Evolutionary conservation across 2,329 filamentous ascomycete species (phyloP), one percentile per base, ranked within the genome.

Genomic region (Aspergillus aculeatus): DNA sequence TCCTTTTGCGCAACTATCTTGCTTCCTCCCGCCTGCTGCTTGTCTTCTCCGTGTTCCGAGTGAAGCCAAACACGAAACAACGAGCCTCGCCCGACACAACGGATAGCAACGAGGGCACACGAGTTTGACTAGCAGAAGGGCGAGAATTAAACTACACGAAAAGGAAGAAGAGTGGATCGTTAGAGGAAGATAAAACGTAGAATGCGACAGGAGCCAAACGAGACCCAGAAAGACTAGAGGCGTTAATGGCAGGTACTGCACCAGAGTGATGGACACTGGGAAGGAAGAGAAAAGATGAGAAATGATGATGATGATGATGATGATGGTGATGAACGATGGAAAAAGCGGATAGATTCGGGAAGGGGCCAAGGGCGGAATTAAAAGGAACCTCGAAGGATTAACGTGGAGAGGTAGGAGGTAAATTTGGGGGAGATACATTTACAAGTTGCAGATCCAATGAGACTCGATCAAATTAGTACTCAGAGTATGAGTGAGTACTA

Each of bases 201-300:
- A 7, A 58, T 54, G 56, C 47, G 56, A 52, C 49, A 16, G 38
- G 47, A 31, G 41, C 56, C 35, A 44, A 44, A 44, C 7, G n/a
- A 44, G 38, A 5, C 38, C 24, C 29, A 31, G 48, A 31, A 32
- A 38, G 38, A 35, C 32, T 16, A 12, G 12, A 9, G n/a, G 47
- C 3, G 29, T 38, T 6, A 41, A 41, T 49, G 29, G 47, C 50
- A 58, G 50, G 56, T 47, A 58, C 23, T 23, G 23, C 23, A 23
- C 50, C 49, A 19, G 56, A 35, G n/a, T 35, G 56, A 58, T 52
- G 29, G 49, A 35, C 35, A 38, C 26, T 21, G 50, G 29, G 44
- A 50, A 50, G 38, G 44, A 50, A 50, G 49, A 48, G 47, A 41
- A 50, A 29, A 35, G 23, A 44, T 41, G 29, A 12, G 12, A 16